Evolutionary conservation across 371 early-diverging fungal species (phyloP), one percentile per base, ranked within the genome.

Genomic region (Nosema bombycis): DNA sequence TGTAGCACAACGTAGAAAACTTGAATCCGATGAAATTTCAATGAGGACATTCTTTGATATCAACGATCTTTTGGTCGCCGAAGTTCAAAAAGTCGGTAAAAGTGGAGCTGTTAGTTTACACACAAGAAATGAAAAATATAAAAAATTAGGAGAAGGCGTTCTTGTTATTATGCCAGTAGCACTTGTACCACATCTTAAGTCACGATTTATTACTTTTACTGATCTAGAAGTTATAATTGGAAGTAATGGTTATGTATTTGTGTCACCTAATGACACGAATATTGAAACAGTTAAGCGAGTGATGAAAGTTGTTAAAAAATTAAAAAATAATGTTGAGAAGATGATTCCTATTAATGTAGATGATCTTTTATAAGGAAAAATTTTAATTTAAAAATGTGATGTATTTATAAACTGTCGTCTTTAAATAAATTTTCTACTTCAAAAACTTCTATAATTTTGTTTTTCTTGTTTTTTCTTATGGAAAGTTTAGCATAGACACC

Each of bases 21-120:
- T 91, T 55, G 99, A 96, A 84, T 89, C 91, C 0, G 98, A 99
- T 86, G 97, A 97, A 84, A 89, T 97, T 73, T 92, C 93, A 82
- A 99, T 99, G 96, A 89, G 94, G 67, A 88, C 89, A 30, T 95
- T 93, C 82, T 94, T 96, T 86, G 86, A 90, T 54, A 94, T 96
- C 73, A 95, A 95, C 3, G 96, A 97, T 87, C 80, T 96, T 70
- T 84, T 98, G 15, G 93, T 94, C 84, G 95, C 96, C 62, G 98
- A 98, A 85, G 92, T 96, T 4, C 96, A 96, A 85, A 88, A 89
- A 26, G 90, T 92, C 78, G 92, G 90, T 85, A 85, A 85, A 28
- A 95, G 93, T 84, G 95, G 95, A 14, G 90, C 91, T 0, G 89
- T 90, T 63, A 90, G 91, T 6, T 84, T 99, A 55, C 97, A 97